Percentiles rank a stretch among this genome's conserved stretches.
Evolutionary conservation across 2,329 filamentous ascomycete genomes (phyloP).

Genomic region (Cercospora citrullina): DNA sequence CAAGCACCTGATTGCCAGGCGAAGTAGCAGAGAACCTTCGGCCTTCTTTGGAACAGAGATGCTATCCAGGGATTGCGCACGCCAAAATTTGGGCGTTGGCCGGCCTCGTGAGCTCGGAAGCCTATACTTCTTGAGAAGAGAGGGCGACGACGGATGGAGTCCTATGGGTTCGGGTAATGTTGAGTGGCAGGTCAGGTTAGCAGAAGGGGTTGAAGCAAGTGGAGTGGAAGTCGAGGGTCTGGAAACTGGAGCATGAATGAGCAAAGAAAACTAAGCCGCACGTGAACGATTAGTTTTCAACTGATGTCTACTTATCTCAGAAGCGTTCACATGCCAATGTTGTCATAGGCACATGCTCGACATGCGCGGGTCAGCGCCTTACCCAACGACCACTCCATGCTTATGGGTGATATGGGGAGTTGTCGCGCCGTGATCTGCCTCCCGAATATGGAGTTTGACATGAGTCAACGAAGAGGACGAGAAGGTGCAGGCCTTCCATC

Average conservation of each 20-base stretch:
- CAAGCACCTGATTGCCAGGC: not conserved
- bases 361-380: not conserved
- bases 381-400: not conserved
- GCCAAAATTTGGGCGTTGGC: not conserved
- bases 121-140: not conserved
- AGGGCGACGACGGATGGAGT: no score
- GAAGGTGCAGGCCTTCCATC: not conserved
- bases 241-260: not conserved
- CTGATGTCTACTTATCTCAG: not conserved
- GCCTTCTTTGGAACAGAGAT: not conserved
- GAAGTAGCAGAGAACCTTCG: not conserved
- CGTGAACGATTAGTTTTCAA: not conserved
- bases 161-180: not conserved
- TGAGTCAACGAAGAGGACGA: not conserved
- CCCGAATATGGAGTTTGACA: not conserved
- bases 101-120: not conserved
- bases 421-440: not conserved
- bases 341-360: not conserved
- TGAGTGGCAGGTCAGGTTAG: not conserved
- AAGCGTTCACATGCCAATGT: not conserved
- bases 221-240: not conserved
- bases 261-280: not conserved
- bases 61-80: not conserved
- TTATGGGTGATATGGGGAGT: not conserved
- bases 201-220: not conserved